Conservation (phyloP, 208 protist species). For the Leptomonas seymouri region DNA sequence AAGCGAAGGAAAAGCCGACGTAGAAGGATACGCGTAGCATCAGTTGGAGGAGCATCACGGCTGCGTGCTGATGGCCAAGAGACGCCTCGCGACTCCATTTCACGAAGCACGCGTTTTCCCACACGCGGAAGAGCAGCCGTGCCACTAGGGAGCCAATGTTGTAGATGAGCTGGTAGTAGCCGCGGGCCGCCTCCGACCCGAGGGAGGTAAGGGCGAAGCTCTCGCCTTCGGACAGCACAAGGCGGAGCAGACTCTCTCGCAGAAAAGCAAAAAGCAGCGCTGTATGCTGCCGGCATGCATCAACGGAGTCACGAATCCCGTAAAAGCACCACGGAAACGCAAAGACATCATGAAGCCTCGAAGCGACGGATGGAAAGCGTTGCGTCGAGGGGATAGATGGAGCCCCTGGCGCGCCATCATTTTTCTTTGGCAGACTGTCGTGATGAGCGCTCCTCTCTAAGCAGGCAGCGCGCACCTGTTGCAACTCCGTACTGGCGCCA, state of each 20-base stretch:
- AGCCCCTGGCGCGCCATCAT: neutral
- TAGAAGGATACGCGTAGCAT: slow-evolving; percentile 83
- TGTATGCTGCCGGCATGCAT: slow-evolving; percentile 17
- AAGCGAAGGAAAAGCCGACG: slow-evolving; percentile 62
- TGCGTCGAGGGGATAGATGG: too few species aligned
- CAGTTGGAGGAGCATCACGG: slow-evolving; percentile 52
- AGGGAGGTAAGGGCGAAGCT: slow-evolving; percentile 81
- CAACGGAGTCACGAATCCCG: neutral
- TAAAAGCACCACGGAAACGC: slow-evolving; percentile 41
- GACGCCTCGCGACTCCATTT: slow-evolving; percentile 76
- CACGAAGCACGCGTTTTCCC: slow-evolving; percentile 87
- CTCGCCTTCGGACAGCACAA: slow-evolving; percentile 89
- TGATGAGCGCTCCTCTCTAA: slow-evolving; percentile 6
- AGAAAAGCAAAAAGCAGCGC: slow-evolving; percentile 69
- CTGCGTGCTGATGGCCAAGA: slow-evolving; percentile 30
- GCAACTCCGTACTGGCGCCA: slow-evolving; percentile 31
- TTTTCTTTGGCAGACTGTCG: neutral
- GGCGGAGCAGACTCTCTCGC: slow-evolving; percentile 79
- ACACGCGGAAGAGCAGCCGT: slow-evolving; percentile 90
- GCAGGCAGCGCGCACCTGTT: slow-evolving; percentile 33
- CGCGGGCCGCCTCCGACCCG: slow-evolving; percentile 65
- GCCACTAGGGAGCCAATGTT: slow-evolving; percentile 88
- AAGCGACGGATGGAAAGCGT: neutral
- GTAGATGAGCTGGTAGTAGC: slow-evolving; percentile 86
- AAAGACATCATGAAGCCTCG: slow-evolving; percentile 5